Conservation (phyloP, 257 asterid genomes). For the Rehmannia glutinosa region DNA sequence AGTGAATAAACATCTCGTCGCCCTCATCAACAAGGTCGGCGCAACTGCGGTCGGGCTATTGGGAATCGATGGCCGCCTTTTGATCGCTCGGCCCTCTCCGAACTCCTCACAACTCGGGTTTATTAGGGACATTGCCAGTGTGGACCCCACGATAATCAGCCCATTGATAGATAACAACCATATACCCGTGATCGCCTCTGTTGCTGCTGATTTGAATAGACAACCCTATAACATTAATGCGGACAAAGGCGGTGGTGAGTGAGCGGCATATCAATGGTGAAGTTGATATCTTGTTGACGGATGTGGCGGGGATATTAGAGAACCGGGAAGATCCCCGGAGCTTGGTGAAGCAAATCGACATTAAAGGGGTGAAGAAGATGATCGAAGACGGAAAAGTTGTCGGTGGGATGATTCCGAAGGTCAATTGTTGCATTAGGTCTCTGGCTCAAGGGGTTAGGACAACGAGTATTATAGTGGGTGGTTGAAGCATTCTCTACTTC, state of each 20-base stretch:
- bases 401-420: constrained; percentile 90
- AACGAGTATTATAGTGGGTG: constrained; percentile 73
- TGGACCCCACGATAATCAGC: constrained; percentile 57
- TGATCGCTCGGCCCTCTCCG: constrained; percentile 70
- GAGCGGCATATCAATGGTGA: constrained; percentile 74
- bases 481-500: constrained; percentile 67
- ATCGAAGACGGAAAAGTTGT: constrained; percentile 53
- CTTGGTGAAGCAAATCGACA: constrained; percentile 67
- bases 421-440: constrained; percentile 70
- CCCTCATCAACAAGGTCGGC: constrained; percentile 75
- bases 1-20: constrained; percentile 67
- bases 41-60: constrained; percentile 80
- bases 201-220: constrained; percentile 58
- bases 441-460: constrained; percentile 81
- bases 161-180: constrained; percentile 57
- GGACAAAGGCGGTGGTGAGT: constrained; percentile 76
- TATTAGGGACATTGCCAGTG: constrained; percentile 78
- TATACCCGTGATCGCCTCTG: constrained; percentile 82
- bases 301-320: constrained; percentile 64
- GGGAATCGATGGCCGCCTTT: constrained; percentile 69
- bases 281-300: constrained; percentile 64
- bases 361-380: constrained; percentile 78
- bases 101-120: constrained; percentile 62
- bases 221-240: constrained; percentile 74
- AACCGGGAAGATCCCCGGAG: constrained; percentile 53